Percentiles rank a stretch among this genome's conserved stretches.
phyloP scores from a whole-genome alignment of 208 protist species.

The Leishmania major region DNA sequence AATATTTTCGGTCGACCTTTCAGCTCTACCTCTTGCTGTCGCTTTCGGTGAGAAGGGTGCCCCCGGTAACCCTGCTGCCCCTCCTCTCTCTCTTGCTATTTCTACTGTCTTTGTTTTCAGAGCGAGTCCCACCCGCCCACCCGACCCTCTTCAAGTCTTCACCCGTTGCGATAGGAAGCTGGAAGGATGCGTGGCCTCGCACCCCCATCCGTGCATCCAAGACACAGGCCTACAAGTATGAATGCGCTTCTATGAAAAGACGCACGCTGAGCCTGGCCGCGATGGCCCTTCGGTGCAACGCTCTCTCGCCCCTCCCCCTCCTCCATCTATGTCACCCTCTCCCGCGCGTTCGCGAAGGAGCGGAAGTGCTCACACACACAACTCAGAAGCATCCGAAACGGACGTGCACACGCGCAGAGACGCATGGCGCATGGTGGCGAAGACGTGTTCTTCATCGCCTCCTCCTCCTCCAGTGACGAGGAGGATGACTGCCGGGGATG shows the following conservation, averaged over 20 bases:
- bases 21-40: background rate
- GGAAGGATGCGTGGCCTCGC: background rate
- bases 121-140: background rate
- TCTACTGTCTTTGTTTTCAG: background rate
- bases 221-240: background rate
- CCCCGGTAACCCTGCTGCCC: background rate
- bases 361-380: background rate
- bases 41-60: no score
- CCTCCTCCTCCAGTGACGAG: conserved; percentile 7
- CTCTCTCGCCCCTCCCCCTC: background rate
- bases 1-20: background rate
- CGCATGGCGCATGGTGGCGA: conserved; percentile 4
- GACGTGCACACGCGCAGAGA: background rate
- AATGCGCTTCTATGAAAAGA: background rate
- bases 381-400: background rate
- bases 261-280: background rate
- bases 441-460: conserved; percentile 12
- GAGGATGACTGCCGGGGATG: background rate
- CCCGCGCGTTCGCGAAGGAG: background rate
- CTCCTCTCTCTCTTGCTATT: background rate
- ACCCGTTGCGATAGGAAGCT: background rate
- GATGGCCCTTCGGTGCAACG: background rate
- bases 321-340: background rate
- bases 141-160: background rate
- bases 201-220: background rate